Evolutionary conservation across 805 yeast genomes (phyloP).

Genomic region (Cyberlindnera americana): DNA sequence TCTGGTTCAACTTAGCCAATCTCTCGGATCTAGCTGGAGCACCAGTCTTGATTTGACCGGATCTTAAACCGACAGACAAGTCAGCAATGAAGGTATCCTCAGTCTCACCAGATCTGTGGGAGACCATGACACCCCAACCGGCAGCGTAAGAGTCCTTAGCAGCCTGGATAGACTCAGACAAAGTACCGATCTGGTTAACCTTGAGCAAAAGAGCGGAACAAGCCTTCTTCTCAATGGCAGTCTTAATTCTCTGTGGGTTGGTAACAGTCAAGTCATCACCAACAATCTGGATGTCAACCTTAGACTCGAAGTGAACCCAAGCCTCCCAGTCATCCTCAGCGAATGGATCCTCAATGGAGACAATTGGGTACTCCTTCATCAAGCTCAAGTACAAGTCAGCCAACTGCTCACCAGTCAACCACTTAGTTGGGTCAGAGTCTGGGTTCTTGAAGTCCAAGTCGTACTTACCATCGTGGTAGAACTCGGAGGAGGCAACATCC

Average conservation of each 20-base stretch:
- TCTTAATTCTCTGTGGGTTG: constrained; percentile 90
- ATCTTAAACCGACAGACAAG: constrained; percentile 94
- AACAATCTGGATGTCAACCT: constrained; percentile 81
- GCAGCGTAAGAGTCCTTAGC: constrained; percentile 94
- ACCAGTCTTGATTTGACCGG: constrained; percentile 99
- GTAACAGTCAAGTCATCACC: constrained; percentile 99
- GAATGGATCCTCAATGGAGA: constrained; percentile 97
- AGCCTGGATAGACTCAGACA: constrained; percentile 94
- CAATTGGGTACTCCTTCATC: constrained; percentile 91
- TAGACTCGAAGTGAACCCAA: constrained; percentile 84
- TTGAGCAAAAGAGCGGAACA: constrained; percentile 92
- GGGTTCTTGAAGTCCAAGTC: constrained; percentile 99
- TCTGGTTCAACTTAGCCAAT: constrained; percentile 98
- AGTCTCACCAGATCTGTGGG: constrained; percentile 99
- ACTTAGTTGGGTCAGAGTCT: constrained; percentile 81
- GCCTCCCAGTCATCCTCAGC: constrained; percentile 99
- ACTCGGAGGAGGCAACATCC: constrained; percentile 97
- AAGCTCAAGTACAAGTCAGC: constrained; percentile 79
- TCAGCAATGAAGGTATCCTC: constrained; percentile 99
- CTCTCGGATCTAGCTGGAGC: constrained; percentile 99
- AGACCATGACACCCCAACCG: constrained; percentile 99
- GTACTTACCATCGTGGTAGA: constrained; percentile 95
- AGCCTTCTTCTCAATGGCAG: constrained; percentile 95
- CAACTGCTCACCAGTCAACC: constrained; percentile 86
- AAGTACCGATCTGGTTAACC: constrained; percentile 98